Evolutionary conservation across 1,284 basidiomycete species (phyloP).

Genomic region (Apiotrichum porosum): DNA sequence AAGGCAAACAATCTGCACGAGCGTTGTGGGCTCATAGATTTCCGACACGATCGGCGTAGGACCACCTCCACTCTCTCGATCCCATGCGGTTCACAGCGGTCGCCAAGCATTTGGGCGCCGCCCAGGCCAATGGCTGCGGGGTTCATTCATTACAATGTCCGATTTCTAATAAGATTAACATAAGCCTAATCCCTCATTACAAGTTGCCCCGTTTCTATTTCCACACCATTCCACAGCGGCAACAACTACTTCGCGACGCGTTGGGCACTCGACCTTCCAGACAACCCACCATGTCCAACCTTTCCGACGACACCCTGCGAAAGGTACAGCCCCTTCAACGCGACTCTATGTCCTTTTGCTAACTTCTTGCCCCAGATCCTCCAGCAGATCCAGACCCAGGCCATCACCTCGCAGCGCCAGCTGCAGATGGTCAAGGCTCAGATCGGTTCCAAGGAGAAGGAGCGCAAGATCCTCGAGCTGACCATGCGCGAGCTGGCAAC

Average conservation of each 20-base stretch:
- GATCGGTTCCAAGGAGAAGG: slow-evolving; percentile 70
- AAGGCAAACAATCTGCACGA: background rate
- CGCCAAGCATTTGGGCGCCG: background rate
- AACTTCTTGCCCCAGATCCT: slow-evolving; percentile 69
- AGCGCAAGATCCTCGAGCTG: slow-evolving; percentile 77
- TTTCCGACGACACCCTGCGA: slow-evolving; percentile 79
- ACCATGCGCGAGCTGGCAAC: slow-evolving; percentile 56
- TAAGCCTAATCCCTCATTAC: no score
- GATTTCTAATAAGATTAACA: no score
- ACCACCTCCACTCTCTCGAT: background rate
- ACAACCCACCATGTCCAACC: slow-evolving; percentile 63
- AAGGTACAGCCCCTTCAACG: slow-evolving; percentile 55
- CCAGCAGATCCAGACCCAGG: slow-evolving; percentile 80
- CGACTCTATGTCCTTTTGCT: no score
- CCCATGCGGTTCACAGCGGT: background rate
- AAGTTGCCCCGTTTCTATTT: no score
- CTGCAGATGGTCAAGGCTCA: slow-evolving; percentile 69
- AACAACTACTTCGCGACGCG: no score
- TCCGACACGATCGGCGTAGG: slow-evolving; percentile 4
- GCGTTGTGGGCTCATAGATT: background rate
- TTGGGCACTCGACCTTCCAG: no score
- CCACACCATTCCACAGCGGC: no score
- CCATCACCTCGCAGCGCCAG: slow-evolving; percentile 71
- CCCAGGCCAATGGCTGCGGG: background rate
- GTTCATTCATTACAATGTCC: background rate